These are phyloP conservation scores for Domatiomyces globalis DNA, from an alignment of 2,329 filamentous ascomycete genomes.

Conservation along the genomic window DNA sequence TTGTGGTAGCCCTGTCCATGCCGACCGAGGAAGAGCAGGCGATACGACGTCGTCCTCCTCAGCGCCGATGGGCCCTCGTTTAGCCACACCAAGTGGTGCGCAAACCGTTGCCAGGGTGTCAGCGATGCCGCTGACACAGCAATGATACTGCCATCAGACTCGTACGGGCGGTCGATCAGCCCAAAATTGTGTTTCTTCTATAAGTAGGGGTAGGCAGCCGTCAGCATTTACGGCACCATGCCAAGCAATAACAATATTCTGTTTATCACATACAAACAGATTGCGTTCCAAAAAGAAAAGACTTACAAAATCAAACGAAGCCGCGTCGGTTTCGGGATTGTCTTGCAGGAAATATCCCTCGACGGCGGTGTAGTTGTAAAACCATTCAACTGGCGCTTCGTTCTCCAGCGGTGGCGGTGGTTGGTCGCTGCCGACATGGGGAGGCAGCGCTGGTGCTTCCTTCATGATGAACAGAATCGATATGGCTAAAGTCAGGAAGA, in stretches of 20 bases:
- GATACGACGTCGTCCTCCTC: constrained; percentile 31
- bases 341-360: constrained; percentile 28
- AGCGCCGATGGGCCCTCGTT: constrained; percentile 25
- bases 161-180: constrained; percentile 34
- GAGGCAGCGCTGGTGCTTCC: background rate
- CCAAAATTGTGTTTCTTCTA: constrained; percentile 29
- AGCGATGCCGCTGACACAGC: constrained; percentile 8
- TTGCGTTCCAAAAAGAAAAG: background rate
- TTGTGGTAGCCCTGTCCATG: constrained; percentile 51
- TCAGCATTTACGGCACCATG: background rate
- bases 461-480: constrained; percentile 1
- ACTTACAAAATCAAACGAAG: constrained; percentile 31
- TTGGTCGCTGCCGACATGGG: too few species aligned
- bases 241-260: background rate
- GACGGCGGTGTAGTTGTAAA: constrained; percentile 9
- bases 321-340: constrained; percentile 32
- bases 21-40: constrained; percentile 44
- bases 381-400: background rate
- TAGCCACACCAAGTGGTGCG: constrained; percentile 34
- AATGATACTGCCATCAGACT: constrained; percentile 22
- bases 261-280: constrained; percentile 21
- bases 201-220: background rate
- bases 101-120: constrained; percentile 44
- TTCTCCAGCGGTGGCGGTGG: background rate
- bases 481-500: background rate